Evolutionary conservation across 2,329 filamentous ascomycete species (phyloP).

Genomic region (Raffaelea albimanens): DNA sequence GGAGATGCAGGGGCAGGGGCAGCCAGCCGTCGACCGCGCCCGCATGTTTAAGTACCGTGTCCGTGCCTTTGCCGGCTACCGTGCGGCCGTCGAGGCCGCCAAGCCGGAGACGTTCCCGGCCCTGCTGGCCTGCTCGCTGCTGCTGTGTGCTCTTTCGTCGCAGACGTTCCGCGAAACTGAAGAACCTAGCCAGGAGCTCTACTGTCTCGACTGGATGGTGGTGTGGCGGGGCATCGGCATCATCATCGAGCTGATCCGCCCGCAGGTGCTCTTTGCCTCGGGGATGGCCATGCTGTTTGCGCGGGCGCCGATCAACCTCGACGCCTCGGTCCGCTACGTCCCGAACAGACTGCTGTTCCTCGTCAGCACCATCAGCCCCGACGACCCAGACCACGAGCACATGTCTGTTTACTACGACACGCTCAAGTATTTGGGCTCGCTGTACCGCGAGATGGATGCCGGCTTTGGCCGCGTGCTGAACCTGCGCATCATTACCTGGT

Average conservation of each 20-base stretch:
- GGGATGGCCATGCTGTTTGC: conserved; percentile 39
- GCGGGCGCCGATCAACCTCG: conserved; percentile 37
- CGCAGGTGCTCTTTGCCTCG: conserved; percentile 23
- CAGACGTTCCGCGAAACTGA: conserved; percentile 43
- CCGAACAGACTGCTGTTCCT: conserved; percentile 40
- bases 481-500: conserved; percentile 42
- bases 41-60: conserved; percentile 35
- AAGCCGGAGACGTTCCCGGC: conserved; percentile 36
- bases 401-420: conserved; percentile 33
- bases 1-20: conserved; percentile 32
- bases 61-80: conserved; percentile 40
- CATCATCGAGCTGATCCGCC: conserved; percentile 32
- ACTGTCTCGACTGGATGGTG: conserved; percentile 46
- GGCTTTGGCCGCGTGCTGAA: conserved; percentile 33
- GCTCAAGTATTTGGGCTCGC: conserved; percentile 39
- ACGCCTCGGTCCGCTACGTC: conserved; percentile 28
- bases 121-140: conserved; percentile 40
- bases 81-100: conserved; percentile 38
- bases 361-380: conserved; percentile 32
- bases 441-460: conserved; percentile 37
- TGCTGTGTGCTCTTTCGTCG: conserved; percentile 41
- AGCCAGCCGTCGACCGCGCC: conserved; percentile 23
- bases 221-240: conserved; percentile 45
- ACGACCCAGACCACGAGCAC: conserved; percentile 31
- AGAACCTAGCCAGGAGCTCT: conserved; percentile 33